Conservation (phyloP, 306 rosid species). For the Cucumis sativus region Cucumber_9930_V3 NC_026657.2:10581001-10581500, state of each 20-base stretch:
- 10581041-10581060: not conserved
- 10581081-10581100: not conserved
- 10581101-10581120: not conserved
- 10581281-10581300: not conserved
- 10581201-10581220: not conserved
- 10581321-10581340: slow-evolving; percentile 61
- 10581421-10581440: not conserved
- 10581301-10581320: not conserved
- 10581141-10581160: not conserved
- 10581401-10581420: not conserved
- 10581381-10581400: not conserved
- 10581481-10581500: not conserved
- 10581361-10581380: slow-evolving; percentile 60
- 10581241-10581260: not conserved
- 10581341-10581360: slow-evolving; percentile 60
- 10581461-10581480: not conserved
- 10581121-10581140: not conserved
- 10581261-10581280: not conserved
- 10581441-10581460: not conserved
- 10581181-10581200: not conserved
- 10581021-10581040: not conserved
- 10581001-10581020: not conserved
- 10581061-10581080: not conserved
- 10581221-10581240: not conserved
- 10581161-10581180: not conserved